phyloP scores from a whole-genome alignment of 805 yeast species.

The Ascoidea asiatica region DNA sequence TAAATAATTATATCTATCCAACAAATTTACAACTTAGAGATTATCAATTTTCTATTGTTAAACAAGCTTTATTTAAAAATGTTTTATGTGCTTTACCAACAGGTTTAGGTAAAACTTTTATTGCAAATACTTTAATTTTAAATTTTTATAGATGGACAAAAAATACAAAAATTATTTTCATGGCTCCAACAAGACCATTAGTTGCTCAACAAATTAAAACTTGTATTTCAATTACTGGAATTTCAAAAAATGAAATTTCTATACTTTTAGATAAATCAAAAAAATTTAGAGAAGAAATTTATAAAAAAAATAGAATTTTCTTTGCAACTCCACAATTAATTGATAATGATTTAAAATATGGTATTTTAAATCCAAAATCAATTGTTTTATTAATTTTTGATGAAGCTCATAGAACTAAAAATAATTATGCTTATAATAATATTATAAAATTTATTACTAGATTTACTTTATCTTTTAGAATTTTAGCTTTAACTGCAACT shows the following conservation, averaged over 20 bases:
- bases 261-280: constrained; percentile 50
- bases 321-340: constrained; percentile 96
- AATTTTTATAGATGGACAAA: constrained; percentile 83
- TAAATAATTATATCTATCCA: constrained; percentile 61
- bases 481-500: constrained; percentile 88
- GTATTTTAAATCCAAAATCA: constrained; percentile 61
- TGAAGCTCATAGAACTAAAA: constrained; percentile 92
- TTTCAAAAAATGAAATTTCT: constrained; percentile 66
- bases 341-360: constrained; percentile 73
- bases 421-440: constrained; percentile 78
- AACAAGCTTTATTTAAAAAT: constrained; percentile 58
- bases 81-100: constrained; percentile 88
- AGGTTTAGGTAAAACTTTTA: constrained; percentile 93
- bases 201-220: constrained; percentile 96
- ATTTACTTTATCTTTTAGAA: constrained; percentile 53
- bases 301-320: constrained; percentile 68
- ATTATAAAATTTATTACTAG: constrained; percentile 58
- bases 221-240: constrained; percentile 76
- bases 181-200: constrained; percentile 95
- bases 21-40: constrained; percentile 74
- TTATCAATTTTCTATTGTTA: constrained; percentile 75
- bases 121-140: constrained; percentile 88
- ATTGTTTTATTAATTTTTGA: constrained; percentile 74
- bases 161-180: constrained; percentile 66
- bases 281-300: constrained; percentile 57